Percentiles rank a stretch among this genome's conserved stretches.
phyloP scores from a whole-genome alignment of 208 protist species.

The Leishmania tarentolae region DNA sequence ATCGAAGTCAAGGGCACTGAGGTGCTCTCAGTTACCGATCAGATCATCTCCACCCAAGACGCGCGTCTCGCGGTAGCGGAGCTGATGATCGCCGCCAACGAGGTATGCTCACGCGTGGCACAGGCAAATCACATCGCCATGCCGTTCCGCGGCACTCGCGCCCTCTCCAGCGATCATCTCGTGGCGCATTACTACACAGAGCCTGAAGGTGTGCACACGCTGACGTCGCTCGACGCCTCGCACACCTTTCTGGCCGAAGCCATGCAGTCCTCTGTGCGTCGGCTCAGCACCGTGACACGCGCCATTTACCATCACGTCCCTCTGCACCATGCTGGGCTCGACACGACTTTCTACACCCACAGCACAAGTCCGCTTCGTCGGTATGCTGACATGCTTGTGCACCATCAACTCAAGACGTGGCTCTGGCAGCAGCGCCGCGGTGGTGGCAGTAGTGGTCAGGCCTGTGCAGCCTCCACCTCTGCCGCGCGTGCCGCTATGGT shows the following conservation, averaged over 20 bases:
- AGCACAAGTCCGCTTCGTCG: constrained; percentile 87
- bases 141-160: constrained; percentile 81
- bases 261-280: constrained; percentile 65
- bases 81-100: constrained; percentile 93
- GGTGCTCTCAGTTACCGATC: constrained; percentile 73
- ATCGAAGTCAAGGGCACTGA: constrained; percentile 62
- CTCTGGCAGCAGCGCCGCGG: constrained; percentile 43
- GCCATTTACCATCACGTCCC: constrained; percentile 82
- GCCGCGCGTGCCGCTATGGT: not conserved
- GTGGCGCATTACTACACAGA: constrained; percentile 58
- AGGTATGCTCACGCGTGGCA: constrained; percentile 88
- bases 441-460: not conserved
- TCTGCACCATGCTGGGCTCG: constrained; percentile 75
- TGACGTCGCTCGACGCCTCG: constrained; percentile 55
- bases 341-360: constrained; percentile 85
- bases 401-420: constrained; percentile 90
- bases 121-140: constrained; percentile 74
- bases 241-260: constrained; percentile 74
- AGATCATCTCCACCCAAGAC: constrained; percentile 79
- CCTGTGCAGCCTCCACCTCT: not conserved
- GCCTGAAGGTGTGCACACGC: constrained; percentile 59
- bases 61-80: constrained; percentile 84
- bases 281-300: constrained; percentile 78
- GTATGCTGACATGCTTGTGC: constrained; percentile 91
- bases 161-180: constrained; percentile 77